Percentiles rank a stretch among this genome's conserved stretches.
Conservation (phyloP, 140 eudicot species). For the Ambrosia hybrid region DNA sequence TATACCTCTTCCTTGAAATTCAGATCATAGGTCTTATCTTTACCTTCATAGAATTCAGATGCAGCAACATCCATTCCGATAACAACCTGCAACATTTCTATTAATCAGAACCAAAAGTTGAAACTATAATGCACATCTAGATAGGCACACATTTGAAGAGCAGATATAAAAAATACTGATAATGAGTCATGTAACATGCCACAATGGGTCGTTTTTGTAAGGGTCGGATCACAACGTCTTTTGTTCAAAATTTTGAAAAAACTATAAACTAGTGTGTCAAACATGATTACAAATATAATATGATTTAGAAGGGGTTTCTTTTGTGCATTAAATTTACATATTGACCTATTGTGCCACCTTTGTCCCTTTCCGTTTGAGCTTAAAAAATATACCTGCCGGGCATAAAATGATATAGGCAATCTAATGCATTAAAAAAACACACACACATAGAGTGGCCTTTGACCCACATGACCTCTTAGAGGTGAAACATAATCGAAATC, state of each 20-base stretch:
- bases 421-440: no score
- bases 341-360: not conserved
- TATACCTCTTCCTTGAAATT: conserved; percentile 55
- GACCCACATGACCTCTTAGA: no score
- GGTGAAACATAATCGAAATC: no score
- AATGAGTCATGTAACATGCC: no score
- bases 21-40: conserved; percentile 44
- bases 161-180: no score
- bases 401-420: no score
- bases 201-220: no score
- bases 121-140: not conserved
- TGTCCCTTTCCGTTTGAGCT: not conserved
- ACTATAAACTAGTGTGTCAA: not conserved
- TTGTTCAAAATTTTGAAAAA: not conserved
- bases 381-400: no score
- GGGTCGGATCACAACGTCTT: not conserved
- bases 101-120: not conserved
- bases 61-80: conserved; percentile 99
- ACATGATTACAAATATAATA: no score
- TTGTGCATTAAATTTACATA: not conserved
- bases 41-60: conserved; percentile 64
- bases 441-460: no score
- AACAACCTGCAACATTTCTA: conserved; percentile 51
- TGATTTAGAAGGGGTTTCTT: not conserved
- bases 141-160: not conserved